phyloP scores from a whole-genome alignment of 2,329 filamentous ascomycete species.

The Colletotrichum melonis region DNA sequence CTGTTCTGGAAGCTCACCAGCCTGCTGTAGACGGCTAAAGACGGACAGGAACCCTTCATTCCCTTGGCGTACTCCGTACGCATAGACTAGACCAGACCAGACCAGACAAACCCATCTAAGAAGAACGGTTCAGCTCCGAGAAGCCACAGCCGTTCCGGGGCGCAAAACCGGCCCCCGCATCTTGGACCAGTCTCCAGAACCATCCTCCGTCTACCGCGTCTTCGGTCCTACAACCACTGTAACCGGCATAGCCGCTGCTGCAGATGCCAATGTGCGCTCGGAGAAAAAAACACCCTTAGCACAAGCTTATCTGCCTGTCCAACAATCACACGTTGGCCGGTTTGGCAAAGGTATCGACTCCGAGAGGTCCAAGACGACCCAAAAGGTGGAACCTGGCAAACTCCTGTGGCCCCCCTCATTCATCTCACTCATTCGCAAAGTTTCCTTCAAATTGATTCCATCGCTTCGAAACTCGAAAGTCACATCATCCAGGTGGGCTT shows the following conservation, averaged over 20 bases:
- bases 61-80: not conserved
- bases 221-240: slow-evolving; percentile 5
- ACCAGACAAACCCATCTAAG: not conserved
- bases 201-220: slow-evolving; percentile 1
- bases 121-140: not conserved
- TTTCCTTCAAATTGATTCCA: slow-evolving; percentile 12
- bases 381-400: slow-evolving; percentile 18
- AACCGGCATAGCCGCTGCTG: slow-evolving; percentile 27
- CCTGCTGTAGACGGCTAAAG: slow-evolving; percentile 23
- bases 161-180: not conserved
- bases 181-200: not conserved
- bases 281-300: slow-evolving; percentile 7
- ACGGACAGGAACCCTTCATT: slow-evolving; percentile 8
- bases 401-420: not conserved
- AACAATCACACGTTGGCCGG: slow-evolving; percentile 26
- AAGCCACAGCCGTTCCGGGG: slow-evolving; percentile 1
- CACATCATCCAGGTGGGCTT: not conserved
- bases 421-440: slow-evolving; percentile 7
- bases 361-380: slow-evolving; percentile 15
- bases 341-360: slow-evolving; percentile 26
- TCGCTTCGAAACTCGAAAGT: not conserved
- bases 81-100: not conserved
- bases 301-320: slow-evolving; percentile 22
- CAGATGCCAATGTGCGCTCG: slow-evolving; percentile 27
- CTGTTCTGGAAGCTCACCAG: slow-evolving; percentile 18